A percentile compares a stretch with the other conserved stretches of the same genome.
Conservation (phyloP, 129 eudicot genomes). For the Centrapalus pauciflorus region DNA sequence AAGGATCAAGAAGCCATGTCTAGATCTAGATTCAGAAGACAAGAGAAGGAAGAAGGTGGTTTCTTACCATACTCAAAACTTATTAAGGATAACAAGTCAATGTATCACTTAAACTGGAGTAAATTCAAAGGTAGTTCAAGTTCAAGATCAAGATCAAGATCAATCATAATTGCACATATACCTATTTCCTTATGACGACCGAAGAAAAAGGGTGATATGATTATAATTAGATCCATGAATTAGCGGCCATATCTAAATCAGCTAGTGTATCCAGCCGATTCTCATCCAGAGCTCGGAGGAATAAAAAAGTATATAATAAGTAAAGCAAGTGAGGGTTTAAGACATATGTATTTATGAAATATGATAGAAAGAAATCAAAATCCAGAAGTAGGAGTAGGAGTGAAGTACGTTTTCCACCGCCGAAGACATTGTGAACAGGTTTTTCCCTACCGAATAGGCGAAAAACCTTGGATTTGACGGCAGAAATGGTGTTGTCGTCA, state of each 20-base stretch:
- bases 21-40: constrained; percentile 20
- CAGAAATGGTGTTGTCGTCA: constrained; percentile 48
- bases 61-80: not conserved
- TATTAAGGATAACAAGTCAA: not conserved
- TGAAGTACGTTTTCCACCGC: constrained; percentile 78
- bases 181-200: not conserved
- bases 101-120: no score
- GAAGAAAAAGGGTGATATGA: not conserved
- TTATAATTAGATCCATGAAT: not conserved
- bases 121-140: not conserved
- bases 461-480: constrained; percentile 43
- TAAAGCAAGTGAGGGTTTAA: constrained; percentile 14
- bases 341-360: no score
- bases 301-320: not conserved
- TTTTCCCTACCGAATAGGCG: constrained; percentile 74
- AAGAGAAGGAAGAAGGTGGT: not conserved
- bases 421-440: constrained; percentile 72
- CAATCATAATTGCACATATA: not conserved
- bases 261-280: not conserved
- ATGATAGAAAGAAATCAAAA: no score
- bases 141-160: constrained; percentile 5
- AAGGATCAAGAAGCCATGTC: not conserved
- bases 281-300: not conserved
- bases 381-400: not conserved
- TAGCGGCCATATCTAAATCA: not conserved